phyloP scores from a whole-genome alignment of 441 rosid species.

The Pelargonium australe region DNA sequence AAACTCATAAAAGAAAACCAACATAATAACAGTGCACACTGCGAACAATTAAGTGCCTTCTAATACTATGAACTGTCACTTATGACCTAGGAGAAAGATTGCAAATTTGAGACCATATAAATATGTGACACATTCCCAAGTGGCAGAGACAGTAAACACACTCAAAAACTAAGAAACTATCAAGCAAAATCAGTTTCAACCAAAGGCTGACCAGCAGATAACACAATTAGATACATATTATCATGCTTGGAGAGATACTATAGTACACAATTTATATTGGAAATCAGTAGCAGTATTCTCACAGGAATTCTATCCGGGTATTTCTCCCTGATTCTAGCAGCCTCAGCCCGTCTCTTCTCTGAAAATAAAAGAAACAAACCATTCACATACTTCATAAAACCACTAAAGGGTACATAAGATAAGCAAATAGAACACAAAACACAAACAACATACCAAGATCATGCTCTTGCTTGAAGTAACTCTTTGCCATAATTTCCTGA shows the following conservation, averaged over 20 bases:
- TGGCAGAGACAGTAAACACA: background rate
- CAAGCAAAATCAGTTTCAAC: background rate
- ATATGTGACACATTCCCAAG: background rate
- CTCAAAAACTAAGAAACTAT: background rate
- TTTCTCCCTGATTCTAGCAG: slow-evolving; percentile 65
- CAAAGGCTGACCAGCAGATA: background rate
- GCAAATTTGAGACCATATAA: background rate
- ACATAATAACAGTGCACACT: too few relatives aligned
- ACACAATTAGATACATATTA: background rate
- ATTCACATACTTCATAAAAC: background rate
- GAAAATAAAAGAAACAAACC: slow-evolving; percentile 9
- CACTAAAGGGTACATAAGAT: background rate
- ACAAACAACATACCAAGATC: slow-evolving; percentile 42
- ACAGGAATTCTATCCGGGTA: slow-evolving; percentile 70
- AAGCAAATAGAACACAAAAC: background rate
- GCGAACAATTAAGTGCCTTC: too few relatives aligned
- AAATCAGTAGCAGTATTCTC: slow-evolving; percentile 20
- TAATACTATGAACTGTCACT: background rate
- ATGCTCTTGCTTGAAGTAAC: slow-evolving; percentile 72
- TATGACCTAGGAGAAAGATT: background rate
- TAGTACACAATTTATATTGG: background rate
- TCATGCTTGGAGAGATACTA: background rate
- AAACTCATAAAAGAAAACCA: too few relatives aligned
- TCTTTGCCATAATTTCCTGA: slow-evolving; percentile 49
- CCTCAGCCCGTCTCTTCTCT: slow-evolving; percentile 65